These are phyloP conservation scores for Suhomyces vadensis DNA, from an alignment of 805 yeast species.

Conservation along the genomic window DNA sequence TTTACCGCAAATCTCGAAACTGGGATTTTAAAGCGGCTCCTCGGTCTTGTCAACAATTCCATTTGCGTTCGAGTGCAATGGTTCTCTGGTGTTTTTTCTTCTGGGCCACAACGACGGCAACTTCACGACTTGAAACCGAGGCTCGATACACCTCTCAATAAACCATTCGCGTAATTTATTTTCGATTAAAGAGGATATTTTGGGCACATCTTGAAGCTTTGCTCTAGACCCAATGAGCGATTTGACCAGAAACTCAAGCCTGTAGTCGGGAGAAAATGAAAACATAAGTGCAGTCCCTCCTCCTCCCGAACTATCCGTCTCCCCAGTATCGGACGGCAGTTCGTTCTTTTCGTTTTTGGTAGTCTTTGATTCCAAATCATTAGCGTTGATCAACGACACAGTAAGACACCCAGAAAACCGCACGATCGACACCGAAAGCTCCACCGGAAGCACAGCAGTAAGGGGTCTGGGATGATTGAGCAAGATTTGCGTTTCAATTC, in stretches of 20 bases:
- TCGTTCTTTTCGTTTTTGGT: slow-evolving; percentile 18
- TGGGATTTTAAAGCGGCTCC: background rate
- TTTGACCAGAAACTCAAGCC: slow-evolving; percentile 83
- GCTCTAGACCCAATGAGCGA: slow-evolving; percentile 92
- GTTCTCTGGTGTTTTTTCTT: slow-evolving; percentile 38
- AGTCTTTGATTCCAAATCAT: slow-evolving; percentile 24
- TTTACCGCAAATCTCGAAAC: too few relatives aligned
- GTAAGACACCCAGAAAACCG: slow-evolving; percentile 89
- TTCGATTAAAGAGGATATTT: slow-evolving; percentile 82
- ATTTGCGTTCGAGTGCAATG: slow-evolving; percentile 13
- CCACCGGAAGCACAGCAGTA: slow-evolving; percentile 85
- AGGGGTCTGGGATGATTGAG: slow-evolving; percentile 81
- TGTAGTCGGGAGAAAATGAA: slow-evolving; percentile 88
- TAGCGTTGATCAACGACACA: slow-evolving; percentile 60
- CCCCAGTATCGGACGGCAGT: slow-evolving; percentile 17
- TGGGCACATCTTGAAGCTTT: slow-evolving; percentile 89
- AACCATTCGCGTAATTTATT: slow-evolving; percentile 84
- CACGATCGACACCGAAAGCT: slow-evolving; percentile 81
- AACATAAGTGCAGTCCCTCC: slow-evolving; percentile 75
- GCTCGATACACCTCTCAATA: slow-evolving; percentile 89
- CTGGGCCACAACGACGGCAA: slow-evolving; percentile 88
- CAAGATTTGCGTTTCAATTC: slow-evolving; percentile 75
- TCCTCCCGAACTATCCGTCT: background rate
- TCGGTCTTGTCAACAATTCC: slow-evolving; percentile 23
- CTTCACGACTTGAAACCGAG: slow-evolving; percentile 81